A percentile compares a stretch with the other conserved stretches of the same genome.
phyloP scores from a whole-genome alignment of 2,329 filamentous ascomycete species.

The Trichocomaceae sp. region DNA sequence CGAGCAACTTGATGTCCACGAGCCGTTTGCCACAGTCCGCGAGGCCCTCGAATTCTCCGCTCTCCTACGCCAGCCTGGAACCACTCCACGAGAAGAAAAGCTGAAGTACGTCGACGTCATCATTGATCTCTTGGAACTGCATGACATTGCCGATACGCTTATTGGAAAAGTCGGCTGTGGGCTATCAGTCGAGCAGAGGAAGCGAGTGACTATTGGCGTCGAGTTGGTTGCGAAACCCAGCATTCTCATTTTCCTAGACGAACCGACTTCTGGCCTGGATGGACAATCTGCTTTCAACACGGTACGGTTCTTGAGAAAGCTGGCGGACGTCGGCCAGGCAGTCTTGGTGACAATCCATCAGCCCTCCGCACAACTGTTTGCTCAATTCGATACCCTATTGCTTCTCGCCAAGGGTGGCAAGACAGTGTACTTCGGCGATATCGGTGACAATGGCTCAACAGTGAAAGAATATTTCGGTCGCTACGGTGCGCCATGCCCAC shows the following conservation, averaged over 20 bases:
- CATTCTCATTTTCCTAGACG: constrained; percentile 62
- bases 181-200: constrained; percentile 59
- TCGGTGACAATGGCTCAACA: constrained; percentile 58
- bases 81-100: constrained; percentile 51
- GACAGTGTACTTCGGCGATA: constrained; percentile 62
- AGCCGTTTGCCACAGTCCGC: constrained; percentile 57
- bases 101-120: constrained; percentile 59
- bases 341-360: constrained; percentile 68
- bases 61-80: constrained; percentile 51
- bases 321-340: constrained; percentile 58
- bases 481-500: constrained; percentile 57
- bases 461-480: constrained; percentile 62
- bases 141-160: constrained; percentile 58
- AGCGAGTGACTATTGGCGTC: constrained; percentile 64
- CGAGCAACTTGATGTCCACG: constrained; percentile 63
- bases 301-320: constrained; percentile 59
- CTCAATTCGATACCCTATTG: constrained; percentile 65
- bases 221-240: constrained; percentile 63
- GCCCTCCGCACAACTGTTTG: constrained; percentile 58
- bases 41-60: constrained; percentile 63
- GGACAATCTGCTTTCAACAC: constrained; percentile 61
- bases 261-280: constrained; percentile 64
- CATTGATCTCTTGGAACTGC: constrained; percentile 56
- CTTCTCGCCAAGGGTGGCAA: constrained; percentile 61
- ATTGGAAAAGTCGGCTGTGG: constrained; percentile 41